Base-by-base conservation (phyloP, 2,329 filamentous ascomycete species). In the Penicillium corylophilum region DNA sequence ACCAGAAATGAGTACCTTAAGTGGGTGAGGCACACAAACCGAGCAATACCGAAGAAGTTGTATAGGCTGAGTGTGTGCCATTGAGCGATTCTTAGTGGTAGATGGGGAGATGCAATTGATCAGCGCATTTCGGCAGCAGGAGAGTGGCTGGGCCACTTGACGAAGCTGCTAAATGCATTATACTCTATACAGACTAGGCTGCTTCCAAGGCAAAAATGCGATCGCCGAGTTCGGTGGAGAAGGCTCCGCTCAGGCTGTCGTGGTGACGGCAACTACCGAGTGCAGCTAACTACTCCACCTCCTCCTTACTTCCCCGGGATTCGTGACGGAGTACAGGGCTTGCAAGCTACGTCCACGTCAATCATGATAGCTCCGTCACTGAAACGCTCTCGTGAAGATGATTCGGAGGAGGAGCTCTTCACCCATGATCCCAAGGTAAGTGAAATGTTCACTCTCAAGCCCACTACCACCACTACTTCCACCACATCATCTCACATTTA, bases 251-350 rank as follows among this genome's bases (percentile, higher is more conserved):
- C 13, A 12, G 18, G 13, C 40, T 39, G 45, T 39, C 49, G 44
- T 22, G 23, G 39, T 52, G 41, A 48, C 51, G 48, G 51, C 41
- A 51, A 42, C 29, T 53, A 38, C 53, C 53, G 53, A 46, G 4
- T 42, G 38, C 40, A 48, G 41, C 46, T 47, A n/a, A 9, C 49
- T 46, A 20, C 46, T 48, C 45, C 35, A 41, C 40, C 46, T 3
- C 20, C 39, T 31, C 45, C 54, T 51, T 54, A 29, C 47, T 46
- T 52, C 26, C 38, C 51, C 41, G 29, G 35, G 38, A 13, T 44
- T 22, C 20, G 38, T 50, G 24, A 40, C 36, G 18, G 24, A 44
- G 24, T 40, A 9, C 15, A 23, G 10, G 26, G 22, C 18, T 33
- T 45, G 16, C 18, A 26, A 5, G 7, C 9, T 26, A 20, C n/a